These are phyloP conservation scores for Leccinum imitatum DNA, from an alignment of 768 basidiomycete genomes.

Conservation along the genomic window DNA sequence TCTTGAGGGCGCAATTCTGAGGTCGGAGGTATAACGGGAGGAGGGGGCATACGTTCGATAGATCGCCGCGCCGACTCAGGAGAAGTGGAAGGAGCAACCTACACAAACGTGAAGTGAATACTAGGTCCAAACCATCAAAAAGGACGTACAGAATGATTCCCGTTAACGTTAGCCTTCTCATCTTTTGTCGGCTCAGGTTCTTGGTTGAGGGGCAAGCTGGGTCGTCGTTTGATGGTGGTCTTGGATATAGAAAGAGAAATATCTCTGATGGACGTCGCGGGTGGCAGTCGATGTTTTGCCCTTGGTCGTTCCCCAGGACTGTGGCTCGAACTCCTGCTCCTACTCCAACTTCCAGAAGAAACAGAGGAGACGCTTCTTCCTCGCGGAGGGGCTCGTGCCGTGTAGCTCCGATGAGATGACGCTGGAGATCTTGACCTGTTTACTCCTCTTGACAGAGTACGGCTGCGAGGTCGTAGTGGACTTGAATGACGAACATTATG, in stretches of 20 bases:
- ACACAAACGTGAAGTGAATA: conserved; percentile 13
- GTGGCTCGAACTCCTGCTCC: conserved; percentile 50
- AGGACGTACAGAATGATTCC: conserved; percentile 34
- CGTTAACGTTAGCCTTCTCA: conserved; percentile 39
- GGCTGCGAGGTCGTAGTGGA: conserved; percentile 45
- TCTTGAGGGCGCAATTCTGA: conserved; percentile 20
- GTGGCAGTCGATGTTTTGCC: conserved; percentile 64
- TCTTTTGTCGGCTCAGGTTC: conserved; percentile 32
- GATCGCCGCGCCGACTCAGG: conserved; percentile 24
- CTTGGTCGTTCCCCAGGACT: conserved; percentile 54
- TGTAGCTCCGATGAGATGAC: conserved; percentile 42
- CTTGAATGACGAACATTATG: conserved; percentile 56
- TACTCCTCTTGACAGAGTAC: conserved; percentile 48
- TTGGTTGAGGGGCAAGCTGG: conserved; percentile 20
- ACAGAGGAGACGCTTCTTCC: conserved; percentile 52
- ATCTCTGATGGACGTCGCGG: conserved; percentile 40
- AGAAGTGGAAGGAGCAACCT: conserved; percentile 22
- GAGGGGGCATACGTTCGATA: conserved; percentile 36
- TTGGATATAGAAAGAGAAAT: conserved; percentile 34
- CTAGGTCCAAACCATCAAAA: neutral
- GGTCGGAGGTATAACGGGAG: conserved; percentile 23
- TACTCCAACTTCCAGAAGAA: conserved; percentile 56
- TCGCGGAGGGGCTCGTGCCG: conserved; percentile 32
- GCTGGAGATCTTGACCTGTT: conserved; percentile 40
- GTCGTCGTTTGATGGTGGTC: conserved; percentile 24